These are phyloP conservation scores for Aspergillus candidus DNA, from an alignment of 2,329 filamentous ascomycete genomes.

Conservation along the genomic window DNA sequence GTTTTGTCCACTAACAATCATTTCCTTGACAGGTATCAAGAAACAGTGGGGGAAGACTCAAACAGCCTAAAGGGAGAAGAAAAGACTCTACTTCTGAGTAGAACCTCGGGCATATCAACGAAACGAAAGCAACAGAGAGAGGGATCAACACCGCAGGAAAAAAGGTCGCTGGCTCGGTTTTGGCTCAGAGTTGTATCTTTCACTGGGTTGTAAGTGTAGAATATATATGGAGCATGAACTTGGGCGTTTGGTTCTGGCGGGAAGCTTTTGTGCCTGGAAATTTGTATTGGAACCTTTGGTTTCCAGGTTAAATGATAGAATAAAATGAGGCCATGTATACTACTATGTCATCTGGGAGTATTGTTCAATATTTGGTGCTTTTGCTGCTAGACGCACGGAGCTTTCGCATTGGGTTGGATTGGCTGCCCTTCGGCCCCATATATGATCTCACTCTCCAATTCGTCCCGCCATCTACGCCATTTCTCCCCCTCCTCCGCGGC, in stretches of 20 bases:
- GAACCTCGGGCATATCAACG: background rate
- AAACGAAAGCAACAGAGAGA: constrained; percentile 3
- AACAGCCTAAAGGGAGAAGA: constrained; percentile 19
- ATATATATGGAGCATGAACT: constrained; percentile 32
- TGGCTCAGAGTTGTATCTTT: constrained; percentile 13
- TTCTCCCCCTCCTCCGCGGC: no score
- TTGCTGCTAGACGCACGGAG: no score
- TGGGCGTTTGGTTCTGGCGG: constrained; percentile 30
- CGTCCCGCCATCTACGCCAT: no score
- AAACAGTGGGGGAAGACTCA: constrained; percentile 39
- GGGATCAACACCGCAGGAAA: constrained; percentile 1
- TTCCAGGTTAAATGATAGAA: background rate
- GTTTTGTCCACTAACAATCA: background rate
- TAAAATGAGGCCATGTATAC: no score
- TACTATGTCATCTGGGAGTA: no score
- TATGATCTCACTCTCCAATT: no score
- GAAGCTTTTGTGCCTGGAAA: constrained; percentile 13
- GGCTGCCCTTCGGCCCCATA: no score
- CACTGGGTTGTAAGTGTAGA: constrained; percentile 18
- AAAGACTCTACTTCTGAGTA: background rate
- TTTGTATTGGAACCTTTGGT: constrained; percentile 8
- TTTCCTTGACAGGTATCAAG: constrained; percentile 36
- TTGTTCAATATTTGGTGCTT: no score
- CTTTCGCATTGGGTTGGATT: no score
- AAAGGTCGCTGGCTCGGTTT: constrained; percentile 3